Evolutionary conservation across 345 rosid species (phyloP).

Genomic region (Sapria himalayana): DNA sequence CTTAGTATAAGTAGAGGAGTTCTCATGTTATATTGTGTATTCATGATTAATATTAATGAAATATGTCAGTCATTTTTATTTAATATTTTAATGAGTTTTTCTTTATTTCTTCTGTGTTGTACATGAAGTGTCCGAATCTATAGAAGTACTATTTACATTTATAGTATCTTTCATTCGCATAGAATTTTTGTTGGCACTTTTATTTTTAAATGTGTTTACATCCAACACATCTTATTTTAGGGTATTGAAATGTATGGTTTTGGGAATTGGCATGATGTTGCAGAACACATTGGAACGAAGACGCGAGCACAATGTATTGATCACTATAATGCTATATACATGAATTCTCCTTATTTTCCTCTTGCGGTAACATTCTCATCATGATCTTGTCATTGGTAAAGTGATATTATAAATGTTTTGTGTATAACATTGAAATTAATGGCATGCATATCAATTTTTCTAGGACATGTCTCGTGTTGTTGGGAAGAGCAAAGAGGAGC

Average conservation of each 20-base stretch:
- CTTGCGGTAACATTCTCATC: conserved; percentile 39
- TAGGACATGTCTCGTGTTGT: conserved; percentile 73
- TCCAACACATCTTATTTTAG: conserved; percentile 20
- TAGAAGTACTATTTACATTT: too few species aligned
- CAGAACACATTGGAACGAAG: conserved; percentile 77
- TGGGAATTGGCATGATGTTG: conserved; percentile 89
- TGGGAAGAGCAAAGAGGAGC: conserved; percentile 86
- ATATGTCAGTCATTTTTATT: background rate
- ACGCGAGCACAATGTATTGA: conserved; percentile 48
- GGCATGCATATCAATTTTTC: conserved; percentile 7
- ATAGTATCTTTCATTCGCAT: too few species aligned
- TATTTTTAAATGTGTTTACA: conserved; percentile 8
- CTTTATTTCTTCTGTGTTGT: background rate
- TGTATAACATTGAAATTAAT: too few species aligned
- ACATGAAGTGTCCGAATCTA: background rate
- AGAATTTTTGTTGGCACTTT: conserved; percentile 6
- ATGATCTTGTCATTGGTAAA: too few species aligned
- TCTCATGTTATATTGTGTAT: too few species aligned
- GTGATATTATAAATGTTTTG: too few species aligned
- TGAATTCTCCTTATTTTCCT: conserved; percentile 73
- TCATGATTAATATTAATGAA: too few species aligned
- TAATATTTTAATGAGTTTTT: background rate
- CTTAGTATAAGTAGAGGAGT: too few species aligned
- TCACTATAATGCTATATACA: conserved; percentile 58
- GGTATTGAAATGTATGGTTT: conserved; percentile 91